A percentile compares a stretch with the other conserved stretches of the same genome.
These are phyloP conservation scores for Rasamsonia emersonii DNA, from an alignment of 2,329 filamentous ascomycete genomes.

Conservation along the genomic window DNA sequence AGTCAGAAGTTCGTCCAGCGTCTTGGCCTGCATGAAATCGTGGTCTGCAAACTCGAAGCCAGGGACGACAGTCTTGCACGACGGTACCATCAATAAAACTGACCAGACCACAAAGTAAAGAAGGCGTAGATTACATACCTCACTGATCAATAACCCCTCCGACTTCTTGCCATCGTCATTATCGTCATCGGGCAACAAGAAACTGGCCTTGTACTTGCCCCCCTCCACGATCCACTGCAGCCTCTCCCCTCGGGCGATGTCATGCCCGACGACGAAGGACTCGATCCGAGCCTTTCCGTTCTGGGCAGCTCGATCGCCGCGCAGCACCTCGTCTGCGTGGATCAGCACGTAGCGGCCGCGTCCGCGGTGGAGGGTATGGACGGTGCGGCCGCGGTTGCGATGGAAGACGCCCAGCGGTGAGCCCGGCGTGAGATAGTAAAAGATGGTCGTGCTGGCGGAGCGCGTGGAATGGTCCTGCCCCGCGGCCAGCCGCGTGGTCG, in stretches of 20 bases:
- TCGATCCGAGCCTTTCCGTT: constrained; percentile 46
- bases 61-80: constrained; percentile 49
- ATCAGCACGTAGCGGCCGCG: constrained; percentile 57
- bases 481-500: constrained; percentile 5
- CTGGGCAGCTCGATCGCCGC: constrained; percentile 3
- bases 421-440: constrained; percentile 53
- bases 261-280: constrained; percentile 53
- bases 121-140: constrained; percentile 30
- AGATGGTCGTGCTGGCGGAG: constrained; percentile 53
- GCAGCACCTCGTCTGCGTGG: constrained; percentile 43
- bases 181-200: constrained; percentile 43
- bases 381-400: constrained; percentile 51
- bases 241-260: constrained; percentile 51
- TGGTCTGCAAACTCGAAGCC: constrained; percentile 61
- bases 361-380: constrained; percentile 58
- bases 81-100: constrained; percentile 4
- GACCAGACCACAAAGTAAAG: constrained; percentile 1
- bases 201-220: constrained; percentile 58
- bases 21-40: constrained; percentile 51
- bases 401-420: constrained; percentile 54
- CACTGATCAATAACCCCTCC: constrained; percentile 54
- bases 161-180: constrained; percentile 26
- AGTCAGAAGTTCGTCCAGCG: constrained; percentile 45
- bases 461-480: constrained; percentile 35
- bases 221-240: constrained; percentile 63